These are phyloP conservation scores for Thalassiosira exigua DNA, from an alignment of 352 stramenopile species.

Conservation along the genomic window DNA sequence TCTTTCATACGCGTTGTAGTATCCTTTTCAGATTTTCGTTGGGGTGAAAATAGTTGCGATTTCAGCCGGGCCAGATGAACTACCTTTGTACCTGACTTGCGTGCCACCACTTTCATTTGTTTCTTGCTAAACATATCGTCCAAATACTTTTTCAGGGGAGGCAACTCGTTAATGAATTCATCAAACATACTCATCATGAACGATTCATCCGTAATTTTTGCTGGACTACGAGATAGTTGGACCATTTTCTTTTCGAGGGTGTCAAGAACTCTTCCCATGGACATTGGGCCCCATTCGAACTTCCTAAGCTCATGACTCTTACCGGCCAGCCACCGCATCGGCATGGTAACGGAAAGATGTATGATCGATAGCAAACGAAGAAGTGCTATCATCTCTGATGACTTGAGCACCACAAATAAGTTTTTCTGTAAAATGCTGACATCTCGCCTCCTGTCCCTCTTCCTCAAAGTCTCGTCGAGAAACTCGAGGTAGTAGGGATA, in stretches of 20 bases:
- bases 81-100: background rate
- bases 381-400: conserved; percentile 31
- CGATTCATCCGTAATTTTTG: conserved; percentile 18
- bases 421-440: conserved; percentile 32
- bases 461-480: conserved; percentile 18
- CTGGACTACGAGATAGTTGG: background rate
- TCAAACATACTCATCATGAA: conserved; percentile 36
- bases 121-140: conserved; percentile 1
- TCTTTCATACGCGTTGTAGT: background rate
- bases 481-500: conserved; percentile 42
- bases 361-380: conserved; percentile 25
- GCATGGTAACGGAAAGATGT: conserved; percentile 28
- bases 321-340: conserved; percentile 22
- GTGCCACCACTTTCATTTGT: conserved; percentile 14
- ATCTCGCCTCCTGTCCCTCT: background rate
- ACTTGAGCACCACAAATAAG: conserved; percentile 34
- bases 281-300: conserved; percentile 23
- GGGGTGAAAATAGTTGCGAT: background rate
- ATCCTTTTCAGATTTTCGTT: background rate
- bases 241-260: conserved; percentile 16
- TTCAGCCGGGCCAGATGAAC: background rate
- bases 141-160: conserved; percentile 17
- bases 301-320: conserved; percentile 35
- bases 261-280: conserved; percentile 27
- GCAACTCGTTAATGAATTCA: background rate